A percentile compares a stretch with the other conserved stretches of the same genome.
phyloP scores from a whole-genome alignment of 2,329 filamentous ascomycete species.

The Diplodia scrobiculata region DNA sequence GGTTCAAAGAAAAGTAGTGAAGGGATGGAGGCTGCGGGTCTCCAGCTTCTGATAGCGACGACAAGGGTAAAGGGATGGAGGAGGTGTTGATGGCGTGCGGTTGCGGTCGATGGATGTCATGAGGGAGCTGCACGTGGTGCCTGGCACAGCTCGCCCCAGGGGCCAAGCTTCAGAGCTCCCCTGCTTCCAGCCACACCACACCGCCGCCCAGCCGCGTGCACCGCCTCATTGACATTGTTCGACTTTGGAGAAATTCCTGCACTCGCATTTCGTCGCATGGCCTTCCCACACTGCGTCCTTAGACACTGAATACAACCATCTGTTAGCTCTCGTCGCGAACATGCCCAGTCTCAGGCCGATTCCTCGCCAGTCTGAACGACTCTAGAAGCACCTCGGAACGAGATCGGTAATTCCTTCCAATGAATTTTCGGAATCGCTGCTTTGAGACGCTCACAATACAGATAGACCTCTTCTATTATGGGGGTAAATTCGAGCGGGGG shows the following conservation, averaged over 20 bases:
- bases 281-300: too few species aligned
- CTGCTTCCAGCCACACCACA: neutral
- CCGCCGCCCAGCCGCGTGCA: neutral
- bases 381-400: too few species aligned
- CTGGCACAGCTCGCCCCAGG: conserved; percentile 18
- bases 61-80: conserved; percentile 1
- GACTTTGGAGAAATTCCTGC: neutral
- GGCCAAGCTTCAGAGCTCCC: conserved; percentile 27
- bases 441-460: too few species aligned
- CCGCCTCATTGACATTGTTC: neutral
- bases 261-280: too few species aligned
- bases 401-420: too few species aligned
- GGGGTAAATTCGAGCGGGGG: too few species aligned
- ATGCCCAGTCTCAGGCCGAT: too few species aligned
- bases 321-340: too few species aligned
- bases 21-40: neutral
- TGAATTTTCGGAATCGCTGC: too few species aligned
- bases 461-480: too few species aligned
- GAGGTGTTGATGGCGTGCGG: conserved; percentile 7
- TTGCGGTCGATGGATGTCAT: conserved; percentile 13
- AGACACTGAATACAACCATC: too few species aligned
- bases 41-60: neutral
- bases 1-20: neutral
- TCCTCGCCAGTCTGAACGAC: too few species aligned
- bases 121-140: conserved; percentile 27